These are phyloP conservation scores for Sedum album DNA, from an alignment of 164 flowering plant species.

Conservation along the genomic window DNA sequence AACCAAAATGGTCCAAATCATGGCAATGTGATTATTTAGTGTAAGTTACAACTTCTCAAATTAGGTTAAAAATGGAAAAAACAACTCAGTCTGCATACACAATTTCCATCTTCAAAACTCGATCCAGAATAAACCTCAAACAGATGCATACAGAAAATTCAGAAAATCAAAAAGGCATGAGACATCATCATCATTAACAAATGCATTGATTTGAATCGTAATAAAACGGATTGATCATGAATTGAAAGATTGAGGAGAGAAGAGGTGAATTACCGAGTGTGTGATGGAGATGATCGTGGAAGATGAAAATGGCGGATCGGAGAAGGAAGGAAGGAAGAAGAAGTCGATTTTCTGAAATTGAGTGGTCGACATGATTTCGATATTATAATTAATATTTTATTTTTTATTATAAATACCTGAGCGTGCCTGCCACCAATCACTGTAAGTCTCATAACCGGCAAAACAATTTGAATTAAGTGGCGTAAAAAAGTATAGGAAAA, in stretches of 20 bases:
- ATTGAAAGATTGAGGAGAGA: neutral
- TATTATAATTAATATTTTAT: neutral
- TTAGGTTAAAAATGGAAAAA: neutral
- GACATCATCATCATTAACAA: neutral
- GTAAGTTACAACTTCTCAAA: neutral
- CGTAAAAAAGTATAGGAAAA: too few relatives aligned
- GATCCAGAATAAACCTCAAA: neutral
- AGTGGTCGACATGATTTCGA: slow-evolving; percentile 2
- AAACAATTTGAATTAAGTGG: too few relatives aligned
- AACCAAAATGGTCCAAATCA: neutral
- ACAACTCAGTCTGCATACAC: neutral
- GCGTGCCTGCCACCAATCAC: neutral
- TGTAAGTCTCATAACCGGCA: too few relatives aligned
- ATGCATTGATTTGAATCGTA: neutral
- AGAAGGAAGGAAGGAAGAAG: neutral
- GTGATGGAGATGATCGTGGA: neutral
- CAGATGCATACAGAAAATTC: neutral
- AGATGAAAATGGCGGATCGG: neutral
- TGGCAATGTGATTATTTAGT: neutral
- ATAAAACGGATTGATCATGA: neutral
- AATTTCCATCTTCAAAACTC: neutral
- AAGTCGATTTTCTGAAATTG: neutral
- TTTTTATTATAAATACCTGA: neutral
- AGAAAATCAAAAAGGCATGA: neutral
- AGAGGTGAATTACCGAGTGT: neutral